Conservation (phyloP, 331 rosid species). For the Malus hybrid region DNA sequence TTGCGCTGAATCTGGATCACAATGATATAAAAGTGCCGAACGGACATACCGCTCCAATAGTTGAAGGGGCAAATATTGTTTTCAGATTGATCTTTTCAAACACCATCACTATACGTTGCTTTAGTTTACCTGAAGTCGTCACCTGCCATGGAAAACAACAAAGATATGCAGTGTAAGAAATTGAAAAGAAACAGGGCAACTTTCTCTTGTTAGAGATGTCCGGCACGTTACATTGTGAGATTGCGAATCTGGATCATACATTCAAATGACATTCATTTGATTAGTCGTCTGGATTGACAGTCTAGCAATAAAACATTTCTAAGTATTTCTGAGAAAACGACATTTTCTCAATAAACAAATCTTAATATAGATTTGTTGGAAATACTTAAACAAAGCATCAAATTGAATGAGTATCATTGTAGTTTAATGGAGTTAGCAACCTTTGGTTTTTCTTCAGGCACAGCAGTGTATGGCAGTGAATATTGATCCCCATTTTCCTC, state of each 20-base stretch:
- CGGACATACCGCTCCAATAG: conserved; percentile 38
- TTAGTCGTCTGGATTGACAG: not conserved
- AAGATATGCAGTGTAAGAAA: not conserved
- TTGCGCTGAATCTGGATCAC: not conserved
- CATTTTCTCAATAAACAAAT: not conserved
- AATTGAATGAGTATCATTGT: not conserved
- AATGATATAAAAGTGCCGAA: not conserved
- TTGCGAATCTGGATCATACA: not conserved
- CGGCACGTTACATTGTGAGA: not conserved
- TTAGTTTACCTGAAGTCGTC: conserved; percentile 7
- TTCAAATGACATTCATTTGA: not conserved
- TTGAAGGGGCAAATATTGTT: conserved; percentile 42
- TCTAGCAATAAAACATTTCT: not conserved
- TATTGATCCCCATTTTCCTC: conserved; percentile 14
- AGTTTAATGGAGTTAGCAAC: conserved; percentile 5
- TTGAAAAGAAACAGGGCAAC: not conserved
- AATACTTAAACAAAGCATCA: not conserved
- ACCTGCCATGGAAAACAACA: conserved; percentile 16
- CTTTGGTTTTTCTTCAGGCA: not conserved
- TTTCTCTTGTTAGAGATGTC: not conserved
- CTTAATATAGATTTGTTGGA: not conserved
- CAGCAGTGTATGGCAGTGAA: conserved; percentile 8
- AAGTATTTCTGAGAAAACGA: not conserved
- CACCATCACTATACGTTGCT: conserved; percentile 1
- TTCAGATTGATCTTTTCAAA: conserved; percentile 25